phyloP scores from a whole-genome alignment of 148 eudicot genomes.

The Fagopyrum homotropicum region DNA sequence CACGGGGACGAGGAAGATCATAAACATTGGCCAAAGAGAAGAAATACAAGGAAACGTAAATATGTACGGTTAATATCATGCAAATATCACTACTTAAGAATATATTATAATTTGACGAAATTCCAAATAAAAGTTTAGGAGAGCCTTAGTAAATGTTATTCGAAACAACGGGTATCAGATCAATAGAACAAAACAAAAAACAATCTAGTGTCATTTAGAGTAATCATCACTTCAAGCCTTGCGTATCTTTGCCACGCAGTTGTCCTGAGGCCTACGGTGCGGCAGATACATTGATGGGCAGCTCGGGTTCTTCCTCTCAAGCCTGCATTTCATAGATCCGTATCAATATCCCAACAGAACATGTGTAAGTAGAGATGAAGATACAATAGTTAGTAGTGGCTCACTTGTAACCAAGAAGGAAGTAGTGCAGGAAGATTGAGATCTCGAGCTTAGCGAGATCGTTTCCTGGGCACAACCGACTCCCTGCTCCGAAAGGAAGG shows the following conservation, averaged over 20 bases:
- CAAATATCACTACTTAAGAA: no score
- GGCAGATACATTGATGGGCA: constrained; percentile 29
- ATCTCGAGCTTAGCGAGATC: constrained; percentile 44
- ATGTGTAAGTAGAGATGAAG: background rate
- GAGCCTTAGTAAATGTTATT: no score
- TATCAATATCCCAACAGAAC: background rate
- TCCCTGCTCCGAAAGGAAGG: constrained; percentile 53
- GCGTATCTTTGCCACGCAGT: constrained; percentile 20
- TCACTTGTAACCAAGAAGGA: constrained; percentile 44
- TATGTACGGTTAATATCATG: no score
- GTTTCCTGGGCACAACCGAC: constrained; percentile 45
- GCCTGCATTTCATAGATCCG: background rate
- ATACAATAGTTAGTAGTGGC: background rate
- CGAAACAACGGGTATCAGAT: no score
- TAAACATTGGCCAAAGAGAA: no score
- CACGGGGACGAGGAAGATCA: no score
- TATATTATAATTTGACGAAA: no score
- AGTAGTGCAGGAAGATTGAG: constrained; percentile 39
- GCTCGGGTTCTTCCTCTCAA: constrained; percentile 28
- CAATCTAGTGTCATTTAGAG: no score
- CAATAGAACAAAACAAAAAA: no score
- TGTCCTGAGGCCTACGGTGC: constrained; percentile 28
- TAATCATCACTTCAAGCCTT: background rate
- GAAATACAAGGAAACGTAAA: no score
- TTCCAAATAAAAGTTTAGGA: no score